A percentile compares a stretch with the other conserved stretches of the same genome.
phyloP scores from a whole-genome alignment of 768 basidiomycete species.

The Cystofilobasidium capitatum region DNA sequence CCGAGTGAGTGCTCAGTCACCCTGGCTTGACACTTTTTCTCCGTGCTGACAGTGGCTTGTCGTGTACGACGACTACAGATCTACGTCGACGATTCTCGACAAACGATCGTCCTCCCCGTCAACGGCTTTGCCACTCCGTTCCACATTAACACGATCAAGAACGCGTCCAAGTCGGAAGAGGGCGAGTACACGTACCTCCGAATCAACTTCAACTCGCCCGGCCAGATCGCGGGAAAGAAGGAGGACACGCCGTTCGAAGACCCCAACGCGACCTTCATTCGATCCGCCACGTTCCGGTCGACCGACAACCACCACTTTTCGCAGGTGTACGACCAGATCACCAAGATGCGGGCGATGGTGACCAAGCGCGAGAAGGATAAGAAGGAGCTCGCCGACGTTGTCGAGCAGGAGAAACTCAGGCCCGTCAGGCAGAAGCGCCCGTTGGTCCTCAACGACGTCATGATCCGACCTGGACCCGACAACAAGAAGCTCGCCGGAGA shows the following conservation, averaged over 20 bases:
- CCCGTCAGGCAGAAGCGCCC: conserved; percentile 51
- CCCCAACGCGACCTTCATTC: conserved; percentile 89
- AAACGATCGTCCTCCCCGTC: conserved; percentile 82
- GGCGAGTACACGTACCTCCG: conserved; percentile 87
- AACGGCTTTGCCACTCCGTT: conserved; percentile 94
- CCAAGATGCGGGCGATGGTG: conserved; percentile 88
- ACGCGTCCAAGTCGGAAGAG: conserved; percentile 93
- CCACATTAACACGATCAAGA: conserved; percentile 97
- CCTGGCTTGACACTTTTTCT: background rate
- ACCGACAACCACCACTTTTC: conserved; percentile 82
- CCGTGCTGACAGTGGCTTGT: background rate
- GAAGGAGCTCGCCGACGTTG: conserved; percentile 96
- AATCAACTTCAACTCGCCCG: conserved; percentile 97
- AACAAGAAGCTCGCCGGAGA: conserved; percentile 87
- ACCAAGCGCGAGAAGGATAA: conserved; percentile 95
- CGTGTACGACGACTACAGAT: conserved; percentile 49
- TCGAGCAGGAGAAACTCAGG: conserved; percentile 62
- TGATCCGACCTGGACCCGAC: conserved; percentile 84
- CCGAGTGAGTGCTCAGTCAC: conserved; percentile 49
- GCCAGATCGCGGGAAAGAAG: conserved; percentile 93
- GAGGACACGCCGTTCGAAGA: conserved; percentile 98
- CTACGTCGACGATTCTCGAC: conserved; percentile 77
- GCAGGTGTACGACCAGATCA: conserved; percentile 79
- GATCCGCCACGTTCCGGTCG: conserved; percentile 87
- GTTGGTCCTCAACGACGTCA: conserved; percentile 77